Evolutionary conservation across 2,329 filamentous ascomycete genomes (phyloP), one percentile per base, ranked within the genome.

Genomic region (Cyphellophora europaea): DNA sequence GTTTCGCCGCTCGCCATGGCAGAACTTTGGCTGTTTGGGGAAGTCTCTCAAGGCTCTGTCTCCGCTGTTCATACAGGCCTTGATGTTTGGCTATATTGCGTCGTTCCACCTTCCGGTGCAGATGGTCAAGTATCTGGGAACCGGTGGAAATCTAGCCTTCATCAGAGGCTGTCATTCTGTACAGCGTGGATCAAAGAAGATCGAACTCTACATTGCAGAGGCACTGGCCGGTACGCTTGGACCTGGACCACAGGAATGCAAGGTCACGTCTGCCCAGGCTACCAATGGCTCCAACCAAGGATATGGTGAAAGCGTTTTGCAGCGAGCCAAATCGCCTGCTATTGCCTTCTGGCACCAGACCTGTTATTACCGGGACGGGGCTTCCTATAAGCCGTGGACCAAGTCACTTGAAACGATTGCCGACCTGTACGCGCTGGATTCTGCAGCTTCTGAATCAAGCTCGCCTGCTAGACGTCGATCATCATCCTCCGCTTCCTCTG

Each of bases 61-160:
- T 11, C 70, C 71, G 2, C 50, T 76, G 2, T 19, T 65, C n/a
- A 52, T 52, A 13, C 72, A 77, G 43, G 40, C 68, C 14, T 33
- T 50, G 6, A 56, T 63, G 35, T 74, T 70, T 2, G 65, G 66
- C 38, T 77, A 77, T 45, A 61, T 74, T 32, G 74, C 74, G 43
- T 60, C 59, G 11, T 67, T 76, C 53, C 61, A 67, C 27, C 53
- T 75, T 2, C 71, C 70, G 3, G 50, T 53, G 19, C 53, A 58
- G 3, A 46, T 72, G 11, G 60, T 66, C 32, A 55, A 49, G 30
- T 62, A 57, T 44, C 52, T 66, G 32, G 63, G 61, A n/a, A 57
- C 50, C 1, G 62, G 69, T n/a, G 66, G 69, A 5, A 68, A 72
- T 41, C 60, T 55, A 38, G 65, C 62, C 35, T 63, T 72, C 33